These are phyloP conservation scores for Aspergillus fumigatiaffinis DNA, from an alignment of 2,329 filamentous ascomycete genomes.

Conservation along the genomic window DNA sequence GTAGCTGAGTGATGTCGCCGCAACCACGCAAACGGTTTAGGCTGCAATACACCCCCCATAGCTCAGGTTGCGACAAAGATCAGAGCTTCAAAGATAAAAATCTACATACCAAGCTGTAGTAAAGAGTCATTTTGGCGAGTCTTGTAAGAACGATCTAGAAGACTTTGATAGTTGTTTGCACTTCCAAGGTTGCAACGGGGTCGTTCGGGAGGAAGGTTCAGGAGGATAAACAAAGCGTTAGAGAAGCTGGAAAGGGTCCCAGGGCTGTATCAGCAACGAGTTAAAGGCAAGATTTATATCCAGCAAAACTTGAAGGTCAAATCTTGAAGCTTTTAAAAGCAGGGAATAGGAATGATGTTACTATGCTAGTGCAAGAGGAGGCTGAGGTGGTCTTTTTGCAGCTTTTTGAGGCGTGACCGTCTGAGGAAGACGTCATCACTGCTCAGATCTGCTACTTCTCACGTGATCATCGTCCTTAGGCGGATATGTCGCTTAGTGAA, in stretches of 20 bases:
- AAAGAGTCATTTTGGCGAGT: slow-evolving; percentile 59
- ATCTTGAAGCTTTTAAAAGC: background rate
- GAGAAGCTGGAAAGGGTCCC: background rate
- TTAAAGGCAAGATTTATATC: slow-evolving; percentile 4
- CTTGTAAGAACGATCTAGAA: background rate
- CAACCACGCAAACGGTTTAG: slow-evolving; percentile 11
- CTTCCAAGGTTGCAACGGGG: background rate
- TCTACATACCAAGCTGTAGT: slow-evolving; percentile 61
- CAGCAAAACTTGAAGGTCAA: background rate
- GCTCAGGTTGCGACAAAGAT: background rate
- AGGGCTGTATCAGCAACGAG: background rate
- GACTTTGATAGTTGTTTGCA: slow-evolving; percentile 1
- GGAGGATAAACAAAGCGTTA: slow-evolving; percentile 16
- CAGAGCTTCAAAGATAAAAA: background rate
- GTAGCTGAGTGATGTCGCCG: slow-evolving; percentile 1
- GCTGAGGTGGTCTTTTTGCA: slow-evolving; percentile 70
- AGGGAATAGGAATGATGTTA: background rate
- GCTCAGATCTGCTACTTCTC: slow-evolving; percentile 3
- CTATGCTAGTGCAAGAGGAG: slow-evolving; percentile 6
- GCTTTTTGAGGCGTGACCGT: slow-evolving; percentile 1
- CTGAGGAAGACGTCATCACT: slow-evolving; percentile 32
- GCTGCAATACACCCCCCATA: slow-evolving; percentile 18
- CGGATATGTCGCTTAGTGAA: too few species aligned
- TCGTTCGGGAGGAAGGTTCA: slow-evolving; percentile 4
- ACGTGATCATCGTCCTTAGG: slow-evolving; percentile 8